Conservation (phyloP, 768 basidiomycete genomes). For the Lactarius sp. region DNA sequence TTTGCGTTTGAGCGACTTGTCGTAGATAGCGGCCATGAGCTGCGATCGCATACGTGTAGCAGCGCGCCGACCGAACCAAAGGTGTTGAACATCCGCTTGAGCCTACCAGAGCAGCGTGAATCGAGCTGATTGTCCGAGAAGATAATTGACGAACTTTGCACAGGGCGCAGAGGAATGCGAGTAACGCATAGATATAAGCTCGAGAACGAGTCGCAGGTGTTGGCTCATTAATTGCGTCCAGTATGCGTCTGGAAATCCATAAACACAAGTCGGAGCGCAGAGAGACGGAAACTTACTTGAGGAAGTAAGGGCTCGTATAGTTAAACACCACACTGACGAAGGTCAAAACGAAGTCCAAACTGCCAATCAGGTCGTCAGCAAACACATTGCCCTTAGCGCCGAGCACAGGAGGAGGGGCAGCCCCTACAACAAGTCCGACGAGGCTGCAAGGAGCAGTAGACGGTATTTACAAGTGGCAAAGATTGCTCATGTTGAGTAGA, state of each 20-base stretch:
- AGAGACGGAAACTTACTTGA: slow-evolving; percentile 41
- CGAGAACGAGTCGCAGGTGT: slow-evolving; percentile 47
- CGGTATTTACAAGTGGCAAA: neutral
- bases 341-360: slow-evolving; percentile 62
- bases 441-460: no score
- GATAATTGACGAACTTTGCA: slow-evolving; percentile 41
- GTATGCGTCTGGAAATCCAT: slow-evolving; percentile 39
- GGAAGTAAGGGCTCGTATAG: slow-evolving; percentile 80
- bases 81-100: slow-evolving; percentile 64
- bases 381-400: neutral
- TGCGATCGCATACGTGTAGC: slow-evolving; percentile 66
- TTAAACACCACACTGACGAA: slow-evolving; percentile 66
- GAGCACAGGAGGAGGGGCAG: neutral
- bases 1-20: slow-evolving; percentile 78
- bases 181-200: slow-evolving; percentile 75
- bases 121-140: neutral
- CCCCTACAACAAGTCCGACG: no score
- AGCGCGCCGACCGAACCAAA: slow-evolving; percentile 80
- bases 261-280: neutral
- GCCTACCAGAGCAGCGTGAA: neutral
- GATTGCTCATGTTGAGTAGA: neutral
- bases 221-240: slow-evolving; percentile 51
- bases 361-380: slow-evolving; percentile 3
- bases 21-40: slow-evolving; percentile 83
- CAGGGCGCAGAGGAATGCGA: slow-evolving; percentile 61